These are phyloP conservation scores for Diaporthe australafricana DNA, from an alignment of 2,329 filamentous ascomycete species.

Conservation along the genomic window DNA sequence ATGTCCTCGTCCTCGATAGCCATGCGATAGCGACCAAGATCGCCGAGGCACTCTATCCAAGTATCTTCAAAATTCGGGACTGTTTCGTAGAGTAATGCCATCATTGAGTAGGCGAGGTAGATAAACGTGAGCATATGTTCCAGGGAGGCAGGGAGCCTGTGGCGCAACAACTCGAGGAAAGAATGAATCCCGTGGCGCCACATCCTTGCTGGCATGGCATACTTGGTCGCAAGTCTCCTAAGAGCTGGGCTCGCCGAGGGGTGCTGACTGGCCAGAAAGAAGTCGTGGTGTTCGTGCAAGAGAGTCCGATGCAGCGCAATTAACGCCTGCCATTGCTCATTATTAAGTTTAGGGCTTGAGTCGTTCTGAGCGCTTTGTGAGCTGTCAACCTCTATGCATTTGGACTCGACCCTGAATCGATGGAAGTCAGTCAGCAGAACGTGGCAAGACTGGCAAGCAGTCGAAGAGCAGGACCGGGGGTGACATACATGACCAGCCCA, in stretches of 20 bases:
- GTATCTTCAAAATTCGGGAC: slow-evolving; percentile 86
- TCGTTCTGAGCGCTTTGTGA: slow-evolving; percentile 62
- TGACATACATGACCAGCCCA: slow-evolving; percentile 74
- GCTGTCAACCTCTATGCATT: slow-evolving; percentile 86
- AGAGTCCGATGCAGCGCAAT: slow-evolving; percentile 85
- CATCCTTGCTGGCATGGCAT: slow-evolving; percentile 92
- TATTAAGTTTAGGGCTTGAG: slow-evolving; percentile 58
- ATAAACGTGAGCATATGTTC: slow-evolving; percentile 95
- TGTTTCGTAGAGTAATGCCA: slow-evolving; percentile 87
- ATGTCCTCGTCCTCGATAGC: slow-evolving; percentile 88
- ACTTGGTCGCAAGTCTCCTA: slow-evolving; percentile 78
- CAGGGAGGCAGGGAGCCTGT: slow-evolving; percentile 78
- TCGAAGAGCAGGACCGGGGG: neutral
- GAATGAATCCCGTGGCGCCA: slow-evolving; percentile 94
- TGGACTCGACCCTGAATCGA: slow-evolving; percentile 72
- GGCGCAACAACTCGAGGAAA: slow-evolving; percentile 81
- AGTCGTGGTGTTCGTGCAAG: slow-evolving; percentile 85
- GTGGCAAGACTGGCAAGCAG: neutral
- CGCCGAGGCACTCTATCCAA: slow-evolving; percentile 94
- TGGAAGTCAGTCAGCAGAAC: neutral
- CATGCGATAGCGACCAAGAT: slow-evolving; percentile 86
- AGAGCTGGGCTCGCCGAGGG: slow-evolving; percentile 79
- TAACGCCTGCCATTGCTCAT: slow-evolving; percentile 85
- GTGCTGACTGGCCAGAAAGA: slow-evolving; percentile 89
- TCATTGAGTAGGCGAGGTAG: slow-evolving; percentile 89